Evolutionary conservation across 2,329 filamentous ascomycete genomes (phyloP).

Genomic region (Verticillium albo-atrum): DNA sequence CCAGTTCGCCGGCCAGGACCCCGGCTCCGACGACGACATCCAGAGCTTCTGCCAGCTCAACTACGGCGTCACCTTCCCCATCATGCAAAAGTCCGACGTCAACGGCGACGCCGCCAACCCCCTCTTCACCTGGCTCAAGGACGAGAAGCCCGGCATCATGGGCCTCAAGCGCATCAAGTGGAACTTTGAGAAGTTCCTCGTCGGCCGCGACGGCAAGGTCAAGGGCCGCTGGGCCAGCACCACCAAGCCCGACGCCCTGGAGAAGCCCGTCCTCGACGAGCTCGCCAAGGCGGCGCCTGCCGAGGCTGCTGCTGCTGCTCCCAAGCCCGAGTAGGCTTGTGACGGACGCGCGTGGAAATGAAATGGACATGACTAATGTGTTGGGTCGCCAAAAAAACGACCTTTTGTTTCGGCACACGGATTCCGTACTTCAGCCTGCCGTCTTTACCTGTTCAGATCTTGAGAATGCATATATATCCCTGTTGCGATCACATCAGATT

Average conservation of each 20-base stretch:
- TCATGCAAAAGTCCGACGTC: constrained; percentile 89
- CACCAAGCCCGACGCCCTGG: constrained; percentile 78
- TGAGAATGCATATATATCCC: background rate
- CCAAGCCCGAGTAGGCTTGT: background rate
- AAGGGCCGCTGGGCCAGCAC: constrained; percentile 82
- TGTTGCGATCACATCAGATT: background rate
- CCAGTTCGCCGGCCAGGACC: constrained; percentile 91
- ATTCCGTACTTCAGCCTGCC: background rate
- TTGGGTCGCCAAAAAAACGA: background rate
- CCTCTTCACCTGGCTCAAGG: constrained; percentile 72
- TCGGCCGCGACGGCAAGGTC: constrained; percentile 81
- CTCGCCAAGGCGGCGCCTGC: constrained; percentile 43
- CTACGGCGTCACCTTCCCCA: constrained; percentile 89
- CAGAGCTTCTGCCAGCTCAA: constrained; percentile 86
- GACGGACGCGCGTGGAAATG: background rate
- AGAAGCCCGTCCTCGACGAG: constrained; percentile 71
- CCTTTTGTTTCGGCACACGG: background rate
- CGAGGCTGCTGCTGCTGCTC: background rate
- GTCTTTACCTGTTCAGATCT: background rate
- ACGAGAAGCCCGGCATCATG: constrained; percentile 73
- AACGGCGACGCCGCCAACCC: constrained; percentile 81
- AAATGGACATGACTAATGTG: background rate
- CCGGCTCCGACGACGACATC: constrained; percentile 75
- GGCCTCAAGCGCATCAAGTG: constrained; percentile 93
- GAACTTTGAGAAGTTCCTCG: constrained; percentile 99